Evolutionary conservation across 2,329 filamentous ascomycete species (phyloP), one percentile per base, ranked within the genome.

Genomic region (Stagonosporopsis tanaceti): DNA sequence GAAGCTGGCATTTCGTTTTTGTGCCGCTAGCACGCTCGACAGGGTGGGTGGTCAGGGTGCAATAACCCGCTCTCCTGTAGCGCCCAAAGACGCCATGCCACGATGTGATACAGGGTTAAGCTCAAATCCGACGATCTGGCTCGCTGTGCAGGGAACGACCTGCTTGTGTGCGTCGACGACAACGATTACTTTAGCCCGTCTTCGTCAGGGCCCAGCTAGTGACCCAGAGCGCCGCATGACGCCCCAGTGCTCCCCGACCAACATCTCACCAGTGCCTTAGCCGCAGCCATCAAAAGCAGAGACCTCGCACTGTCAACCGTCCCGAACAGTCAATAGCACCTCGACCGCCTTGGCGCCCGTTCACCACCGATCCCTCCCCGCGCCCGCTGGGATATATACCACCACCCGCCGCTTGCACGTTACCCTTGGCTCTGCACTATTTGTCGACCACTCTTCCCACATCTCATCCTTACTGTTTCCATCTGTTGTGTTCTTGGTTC

Each of bases 111-210:
- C 72, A 74, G 70, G 73, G 73, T 72, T 69, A 63, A 65, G 65
- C 68, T 70, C 68, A 60, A 68, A 70, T 72, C 75, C 75, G 73
- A 70, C 74, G 74, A 77, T 77, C 75, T 76, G 75, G 74, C 67
- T 65, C 66, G 59, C 64, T 65, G 32, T 63, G 59, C 63, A 67
- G 70, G 63, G 65, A 68, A 69, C 68, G 63, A 62, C 64, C 64
- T 69, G 62, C 59, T 62, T 44, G 50, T 57, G 60, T 61, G 59
- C 64, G 54, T 66, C 64, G 62, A 63, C 59, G 65, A 69, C 65
- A 68, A 56, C 65, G 41, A 67, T 70, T 72, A 71, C 73, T 70
- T 75, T 75, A 44, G 70, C 66, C 61, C 64, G 53, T 65, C 65
- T 61, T 63, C 71, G 63, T 66, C 67, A 68, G 65, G 65, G 65